Evolutionary conservation across 2,329 filamentous ascomycete species (phyloP).

Genomic region (Pseudofabraea citricarpa): DNA sequence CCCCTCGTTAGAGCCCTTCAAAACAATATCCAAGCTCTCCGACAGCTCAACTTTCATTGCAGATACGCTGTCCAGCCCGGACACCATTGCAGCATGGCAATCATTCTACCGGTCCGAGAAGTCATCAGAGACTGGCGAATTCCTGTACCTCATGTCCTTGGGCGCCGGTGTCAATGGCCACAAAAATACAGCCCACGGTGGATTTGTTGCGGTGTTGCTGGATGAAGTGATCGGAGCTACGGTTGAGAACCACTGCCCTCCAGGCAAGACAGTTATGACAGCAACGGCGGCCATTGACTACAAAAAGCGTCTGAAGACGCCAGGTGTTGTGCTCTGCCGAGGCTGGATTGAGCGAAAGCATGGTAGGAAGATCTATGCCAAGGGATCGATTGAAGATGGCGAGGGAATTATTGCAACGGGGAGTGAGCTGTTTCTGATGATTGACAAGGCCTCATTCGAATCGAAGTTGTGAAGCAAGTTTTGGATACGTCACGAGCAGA

Average conservation of each 20-base stretch:
- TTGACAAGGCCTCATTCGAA: not conserved
- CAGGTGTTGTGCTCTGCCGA: constrained; percentile 39
- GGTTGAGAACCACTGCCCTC: not conserved
- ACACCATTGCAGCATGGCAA: constrained; percentile 1
- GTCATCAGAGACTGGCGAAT: not conserved
- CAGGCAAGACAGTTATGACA: constrained; percentile 26
- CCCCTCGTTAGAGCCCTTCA: constrained; percentile 1
- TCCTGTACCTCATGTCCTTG: constrained; percentile 24
- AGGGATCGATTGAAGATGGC: constrained; percentile 42
- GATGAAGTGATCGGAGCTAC: constrained; percentile 43
- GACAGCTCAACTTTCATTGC: not conserved
- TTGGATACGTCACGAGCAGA: too few relatives aligned
- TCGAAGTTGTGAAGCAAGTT: not conserved
- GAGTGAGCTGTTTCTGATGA: constrained; percentile 39
- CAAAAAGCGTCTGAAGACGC: constrained; percentile 43
- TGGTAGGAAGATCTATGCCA: constrained; percentile 46
- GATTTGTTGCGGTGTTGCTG: constrained; percentile 48
- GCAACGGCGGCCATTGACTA: constrained; percentile 50
- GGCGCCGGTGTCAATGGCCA: constrained; percentile 49
- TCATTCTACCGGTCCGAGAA: not conserved
- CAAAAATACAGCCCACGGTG: constrained; percentile 48
- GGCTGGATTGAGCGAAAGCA: constrained; percentile 37
- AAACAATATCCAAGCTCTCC: not conserved
- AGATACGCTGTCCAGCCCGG: not conserved
- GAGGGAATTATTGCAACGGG: constrained; percentile 42